phyloP scores from a whole-genome alignment of 495 filamentous ascomycete species.

The Glutinoglossum americanum region DNA sequence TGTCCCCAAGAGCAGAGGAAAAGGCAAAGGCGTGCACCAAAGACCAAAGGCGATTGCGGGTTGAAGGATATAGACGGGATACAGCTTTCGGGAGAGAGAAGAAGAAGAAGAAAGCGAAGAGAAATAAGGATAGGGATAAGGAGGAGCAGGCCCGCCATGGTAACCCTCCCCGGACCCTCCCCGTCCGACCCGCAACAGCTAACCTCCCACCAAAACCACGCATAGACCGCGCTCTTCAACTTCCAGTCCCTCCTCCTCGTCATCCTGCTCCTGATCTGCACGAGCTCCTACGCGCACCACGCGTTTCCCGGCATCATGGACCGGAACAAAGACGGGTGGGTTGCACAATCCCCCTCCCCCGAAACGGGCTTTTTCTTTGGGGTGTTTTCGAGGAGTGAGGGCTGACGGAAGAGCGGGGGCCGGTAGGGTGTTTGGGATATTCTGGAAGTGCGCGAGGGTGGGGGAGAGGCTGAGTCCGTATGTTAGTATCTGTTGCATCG shows the following conservation, averaged over 20 bases:
- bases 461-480: conserved; percentile 91
- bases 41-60: no score
- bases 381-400: neutral
- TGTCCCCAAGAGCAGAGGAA: no score
- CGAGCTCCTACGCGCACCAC: conserved; percentile 76
- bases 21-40: no score
- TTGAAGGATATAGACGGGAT: no score
- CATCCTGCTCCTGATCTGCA: conserved; percentile 87
- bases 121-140: no score
- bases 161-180: neutral
- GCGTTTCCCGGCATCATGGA: conserved; percentile 84
- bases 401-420: neutral
- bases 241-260: conserved; percentile 69
- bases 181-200: neutral
- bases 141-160: neutral
- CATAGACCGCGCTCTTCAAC: conserved; percentile 88
- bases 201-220: conserved; percentile 7
- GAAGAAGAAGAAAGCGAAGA: no score
- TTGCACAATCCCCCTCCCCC: no score
- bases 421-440: conserved; percentile 57
- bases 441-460: conserved; percentile 92
- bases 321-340: conserved; percentile 72
- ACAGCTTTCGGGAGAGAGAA: no score
- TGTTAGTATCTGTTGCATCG: conserved; percentile 78
- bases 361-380: neutral